Percentiles rank a stretch among this genome's conserved stretches.
Conservation (phyloP, 2,329 filamentous ascomycete genomes). For the Aspergillus sergii region DNA sequence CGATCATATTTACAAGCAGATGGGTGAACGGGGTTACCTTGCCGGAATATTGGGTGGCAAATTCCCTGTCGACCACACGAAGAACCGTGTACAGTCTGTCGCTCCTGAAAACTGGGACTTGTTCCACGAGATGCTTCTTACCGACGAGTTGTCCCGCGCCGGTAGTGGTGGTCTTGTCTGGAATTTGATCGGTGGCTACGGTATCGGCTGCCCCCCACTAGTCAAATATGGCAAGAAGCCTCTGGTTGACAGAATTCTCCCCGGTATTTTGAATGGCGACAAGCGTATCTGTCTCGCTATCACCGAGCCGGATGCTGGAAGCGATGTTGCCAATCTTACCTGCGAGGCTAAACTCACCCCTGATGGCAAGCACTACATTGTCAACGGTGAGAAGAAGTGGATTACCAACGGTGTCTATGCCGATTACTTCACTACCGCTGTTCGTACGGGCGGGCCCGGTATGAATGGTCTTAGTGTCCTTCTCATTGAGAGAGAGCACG, state of each 20-base stretch:
- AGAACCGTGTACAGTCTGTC: slow-evolving; percentile 74
- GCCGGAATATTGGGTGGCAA: slow-evolving; percentile 80
- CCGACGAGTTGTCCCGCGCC: slow-evolving; percentile 86
- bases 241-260: slow-evolving; percentile 83
- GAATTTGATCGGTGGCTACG: slow-evolving; percentile 96
- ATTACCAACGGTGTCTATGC: slow-evolving; percentile 97
- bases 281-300: slow-evolving; percentile 98
- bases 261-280: slow-evolving; percentile 84
- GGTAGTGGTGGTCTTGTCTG: slow-evolving; percentile 93
- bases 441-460: slow-evolving; percentile 82
- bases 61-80: slow-evolving; percentile 75
- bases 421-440: slow-evolving; percentile 97
- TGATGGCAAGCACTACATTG: slow-evolving; percentile 98
- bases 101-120: slow-evolving; percentile 90
- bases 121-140: slow-evolving; percentile 96
- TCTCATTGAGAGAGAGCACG: slow-evolving; percentile 82
- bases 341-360: slow-evolving; percentile 94
- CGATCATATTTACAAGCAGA: slow-evolving; percentile 87
- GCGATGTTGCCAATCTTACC: slow-evolving; percentile 90
- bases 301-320: slow-evolving; percentile 93
- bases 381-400: slow-evolving; percentile 99
- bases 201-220: slow-evolving; percentile 88
- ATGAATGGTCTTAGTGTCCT: slow-evolving; percentile 93
- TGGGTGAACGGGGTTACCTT: slow-evolving; percentile 90
- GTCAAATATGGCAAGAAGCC: slow-evolving; percentile 88